Percentiles rank a stretch among this genome's conserved stretches.
Evolutionary conservation across 768 basidiomycete species (phyloP).

Genomic region (Hydnum rufescens): DNA sequence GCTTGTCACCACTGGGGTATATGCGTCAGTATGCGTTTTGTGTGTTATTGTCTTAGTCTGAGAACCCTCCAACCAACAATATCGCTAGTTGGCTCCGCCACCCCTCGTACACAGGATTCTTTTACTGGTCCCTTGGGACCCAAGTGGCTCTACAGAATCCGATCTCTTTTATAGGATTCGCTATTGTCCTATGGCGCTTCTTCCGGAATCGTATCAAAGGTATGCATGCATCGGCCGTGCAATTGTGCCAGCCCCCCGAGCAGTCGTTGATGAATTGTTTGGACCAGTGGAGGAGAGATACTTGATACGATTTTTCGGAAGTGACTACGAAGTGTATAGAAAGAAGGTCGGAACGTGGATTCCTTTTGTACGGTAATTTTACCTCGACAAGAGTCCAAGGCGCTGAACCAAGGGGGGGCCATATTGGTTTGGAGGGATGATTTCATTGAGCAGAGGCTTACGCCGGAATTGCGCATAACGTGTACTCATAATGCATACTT

Average conservation of each 20-base stretch:
- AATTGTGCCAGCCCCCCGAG: not conserved
- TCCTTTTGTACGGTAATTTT: conserved; percentile 36
- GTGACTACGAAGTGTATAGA: conserved; percentile 64
- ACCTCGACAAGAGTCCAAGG: too few species aligned
- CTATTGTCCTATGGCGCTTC: conserved; percentile 61
- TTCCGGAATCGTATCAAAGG: conserved; percentile 65
- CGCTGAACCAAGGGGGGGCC: too few species aligned
- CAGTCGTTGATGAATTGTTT: not conserved
- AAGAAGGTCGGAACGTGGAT: conserved; percentile 66
- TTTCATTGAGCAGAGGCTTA: too few species aligned
- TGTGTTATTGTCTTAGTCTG: not conserved
- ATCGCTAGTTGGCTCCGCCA: conserved; percentile 59
- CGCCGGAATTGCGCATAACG: too few species aligned
- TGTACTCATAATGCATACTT: too few species aligned
- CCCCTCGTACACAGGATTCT: conserved; percentile 93
- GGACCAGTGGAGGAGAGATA: conserved; percentile 57
- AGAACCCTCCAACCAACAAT: not conserved
- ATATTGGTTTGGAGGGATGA: too few species aligned
- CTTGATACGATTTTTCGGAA: conserved; percentile 74
- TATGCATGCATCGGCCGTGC: conserved; percentile 21
- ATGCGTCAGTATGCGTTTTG: conserved; percentile 37
- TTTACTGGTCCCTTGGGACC: conserved; percentile 93
- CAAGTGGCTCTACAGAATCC: conserved; percentile 84
- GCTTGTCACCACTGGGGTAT: conserved; percentile 79
- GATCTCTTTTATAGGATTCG: conserved; percentile 44